Base-by-base conservation (phyloP, 139 green algal species). In the Trebouxia sp. region DNA sequence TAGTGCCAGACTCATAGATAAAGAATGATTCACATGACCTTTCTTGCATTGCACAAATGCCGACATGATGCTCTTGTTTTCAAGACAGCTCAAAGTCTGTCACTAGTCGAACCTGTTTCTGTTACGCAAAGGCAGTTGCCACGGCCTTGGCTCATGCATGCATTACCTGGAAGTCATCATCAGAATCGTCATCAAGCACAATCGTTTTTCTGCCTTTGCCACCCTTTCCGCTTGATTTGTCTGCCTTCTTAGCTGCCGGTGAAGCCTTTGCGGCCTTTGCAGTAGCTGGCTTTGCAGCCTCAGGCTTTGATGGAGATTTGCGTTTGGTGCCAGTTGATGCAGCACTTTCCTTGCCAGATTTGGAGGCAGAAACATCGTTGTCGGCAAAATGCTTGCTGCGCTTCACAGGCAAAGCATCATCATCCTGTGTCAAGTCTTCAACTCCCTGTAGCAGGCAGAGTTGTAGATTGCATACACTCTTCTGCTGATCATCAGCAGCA, bases 151-250 rank as follows among this genome's bases (percentile, higher is more conserved):
- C n/a, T n/a, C n/a, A n/a, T n/a, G n/a, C n/a, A n/a, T n/a, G n/a
- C n/a, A n/a, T 37, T 80, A 62, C 75, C 75, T 67, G 47, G 30
- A 80, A 80, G 48, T 80, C 75, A 67, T 65, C 75, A 45, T 80
- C 69, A 26, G 38, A 51, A n/a, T 78, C n/a, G n/a, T n/a, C n/a
- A n/a, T n/a, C 69, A 56, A 72, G 35, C 12, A 72, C 32, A 15
- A 72, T n/a, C 43, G 62, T 8, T 26, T 72, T 72, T 26, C 32
- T 72, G 35, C 32, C 12, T 22, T 72, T 72, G 32, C 62, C 37
- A 12, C 32, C 62, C 14, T 72, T 72, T 12, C 62, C 37, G 5
- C 32, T 35, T 72, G 62, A 10, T 24, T 72, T 72, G 14, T 42
- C 28, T 72, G 62, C 32, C 20, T 39, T 28, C 35, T 72, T 72